These are phyloP conservation scores for Mortierella sp. DNA, from an alignment of 371 early-diverging fungal genomes.

Conservation along the genomic window DNA sequence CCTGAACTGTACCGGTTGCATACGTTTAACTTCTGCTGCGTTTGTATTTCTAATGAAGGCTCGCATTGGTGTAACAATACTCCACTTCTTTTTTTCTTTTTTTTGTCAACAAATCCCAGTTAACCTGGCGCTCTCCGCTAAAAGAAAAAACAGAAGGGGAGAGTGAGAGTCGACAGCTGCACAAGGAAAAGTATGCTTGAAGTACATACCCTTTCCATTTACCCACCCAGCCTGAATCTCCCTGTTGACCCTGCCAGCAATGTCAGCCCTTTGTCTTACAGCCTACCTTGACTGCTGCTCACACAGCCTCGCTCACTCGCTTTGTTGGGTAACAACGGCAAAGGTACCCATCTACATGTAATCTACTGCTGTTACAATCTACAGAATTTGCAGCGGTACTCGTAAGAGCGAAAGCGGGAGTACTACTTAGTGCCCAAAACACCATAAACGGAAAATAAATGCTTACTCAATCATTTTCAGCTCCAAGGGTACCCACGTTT, in stretches of 20 bases:
- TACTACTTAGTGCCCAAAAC: background rate
- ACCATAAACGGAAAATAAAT: background rate
- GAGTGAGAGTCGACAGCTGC: conserved; percentile 3
- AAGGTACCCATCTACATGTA: background rate
- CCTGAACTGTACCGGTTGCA: background rate
- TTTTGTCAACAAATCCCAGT: background rate
- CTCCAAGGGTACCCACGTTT: background rate
- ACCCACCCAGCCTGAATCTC: too few species aligned
- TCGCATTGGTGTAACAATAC: background rate
- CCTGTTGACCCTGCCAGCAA: background rate
- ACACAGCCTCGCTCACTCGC: conserved; percentile 5
- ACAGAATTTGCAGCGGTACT: too few species aligned
- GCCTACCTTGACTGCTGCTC: background rate
- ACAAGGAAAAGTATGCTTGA: background rate
- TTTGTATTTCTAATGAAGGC: conserved; percentile 1
- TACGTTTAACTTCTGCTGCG: background rate
- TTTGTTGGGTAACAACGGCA: conserved; percentile 1
- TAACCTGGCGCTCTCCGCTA: background rate
- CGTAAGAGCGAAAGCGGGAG: background rate
- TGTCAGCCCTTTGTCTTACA: background rate
- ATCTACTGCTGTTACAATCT: background rate
- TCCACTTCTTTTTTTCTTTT: background rate
- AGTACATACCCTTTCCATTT: background rate
- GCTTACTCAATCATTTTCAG: background rate
- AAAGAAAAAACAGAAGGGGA: background rate